Evolutionary conservation across 2,329 filamentous ascomycete genomes (phyloP).

Genomic region (Trichocomaceae sp.): DNA sequence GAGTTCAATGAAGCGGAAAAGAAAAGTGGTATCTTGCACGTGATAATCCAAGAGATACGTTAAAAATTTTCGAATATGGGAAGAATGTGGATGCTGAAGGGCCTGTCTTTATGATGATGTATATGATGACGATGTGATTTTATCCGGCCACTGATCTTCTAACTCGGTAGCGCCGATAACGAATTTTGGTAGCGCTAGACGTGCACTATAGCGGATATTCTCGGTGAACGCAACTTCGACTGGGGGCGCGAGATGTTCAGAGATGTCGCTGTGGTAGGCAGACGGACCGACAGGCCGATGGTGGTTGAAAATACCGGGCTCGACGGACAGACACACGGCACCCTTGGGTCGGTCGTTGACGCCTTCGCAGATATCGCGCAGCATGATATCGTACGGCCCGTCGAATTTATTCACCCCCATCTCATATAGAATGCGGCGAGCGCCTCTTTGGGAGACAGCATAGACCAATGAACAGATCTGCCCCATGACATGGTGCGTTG

Average conservation of each 20-base stretch:
- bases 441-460: slow-evolving; percentile 33
- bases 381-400: slow-evolving; percentile 38
- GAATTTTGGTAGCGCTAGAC: slow-evolving; percentile 9
- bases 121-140: slow-evolving; percentile 3
- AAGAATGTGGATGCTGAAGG: neutral
- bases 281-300: slow-evolving; percentile 14
- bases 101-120: neutral
- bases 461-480: slow-evolving; percentile 35
- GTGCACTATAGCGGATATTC: slow-evolving; percentile 15
- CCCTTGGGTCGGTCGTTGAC: slow-evolving; percentile 20
- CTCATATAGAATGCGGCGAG: slow-evolving; percentile 31
- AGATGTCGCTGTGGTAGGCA: slow-evolving; percentile 15
- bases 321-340: slow-evolving; percentile 16
- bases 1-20: neutral
- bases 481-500: slow-evolving; percentile 28
- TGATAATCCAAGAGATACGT: neutral
- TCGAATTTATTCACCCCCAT: slow-evolving; percentile 23
- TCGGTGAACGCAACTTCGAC: slow-evolving; percentile 14
- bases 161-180: slow-evolving; percentile 7
- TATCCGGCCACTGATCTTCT: slow-evolving; percentile 13
- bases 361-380: slow-evolving; percentile 45
- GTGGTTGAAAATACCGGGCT: slow-evolving; percentile 18
- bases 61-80: neutral
- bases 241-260: slow-evolving; percentile 10
- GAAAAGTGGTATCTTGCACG: neutral